Base-by-base conservation (phyloP, 2,329 filamentous ascomycete genomes). In the Colletotrichum costaricense region DNA sequence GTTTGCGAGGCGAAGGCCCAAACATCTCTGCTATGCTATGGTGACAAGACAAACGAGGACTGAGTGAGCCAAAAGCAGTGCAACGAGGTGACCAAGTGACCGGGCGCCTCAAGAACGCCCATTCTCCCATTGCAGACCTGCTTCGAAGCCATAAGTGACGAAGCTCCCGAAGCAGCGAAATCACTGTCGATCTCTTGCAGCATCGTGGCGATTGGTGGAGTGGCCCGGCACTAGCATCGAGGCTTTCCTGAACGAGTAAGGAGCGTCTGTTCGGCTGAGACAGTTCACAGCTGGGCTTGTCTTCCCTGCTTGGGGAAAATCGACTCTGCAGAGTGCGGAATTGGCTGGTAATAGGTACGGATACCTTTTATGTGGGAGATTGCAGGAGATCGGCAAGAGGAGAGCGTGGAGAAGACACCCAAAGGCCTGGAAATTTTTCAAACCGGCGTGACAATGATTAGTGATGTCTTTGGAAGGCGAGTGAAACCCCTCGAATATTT, bases 171-270 rank as follows among this genome's bases (percentile, higher is more conserved):
- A 35, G 22, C 66, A 55, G 66, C 59, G 64, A 28, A 55, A 63
- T 57, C n/a, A n/a, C 57, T 56, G 69, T 28, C 38, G 64, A 72
- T 72, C 69, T 63, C 58, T 28, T 57, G 35, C 69, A 38, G 49
- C 26, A 56, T 59, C 28, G 22, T 65, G 60, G 59, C 59, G 55
- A 69, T 69, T 70, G 66, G 59, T 24, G 16, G 33, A 28, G 19
- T 59, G 22, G 46, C 16, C 30, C 59, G 54, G 35, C 70, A 57
- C 70, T 73, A 73, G 70, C 67, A 70, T 70, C 70, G 26, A n/a
- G 46, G 66, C 67, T 65, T 73, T 69, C 70, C 60, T 46, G 5
- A 62, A 64, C 4, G 12, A 52, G 70, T n/a, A 62, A 68, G 28
- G 28, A 16, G 22, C 49, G 54, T 24, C 30, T 42, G 28, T 35